Conservation (phyloP, 179 eudicot genomes). For the Silene coronaria region DNA sequence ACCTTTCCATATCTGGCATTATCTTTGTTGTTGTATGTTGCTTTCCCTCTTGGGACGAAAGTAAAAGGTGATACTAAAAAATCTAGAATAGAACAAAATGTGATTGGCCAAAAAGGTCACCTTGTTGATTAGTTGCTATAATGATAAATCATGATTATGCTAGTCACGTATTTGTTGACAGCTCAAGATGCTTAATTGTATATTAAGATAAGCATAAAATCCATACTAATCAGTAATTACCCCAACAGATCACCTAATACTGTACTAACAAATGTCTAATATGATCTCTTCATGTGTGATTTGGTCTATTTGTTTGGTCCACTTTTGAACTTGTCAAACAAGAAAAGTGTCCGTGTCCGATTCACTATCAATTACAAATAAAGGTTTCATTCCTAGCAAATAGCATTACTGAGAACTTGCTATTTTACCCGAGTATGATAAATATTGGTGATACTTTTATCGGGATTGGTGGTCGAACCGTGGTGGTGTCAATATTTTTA, state of each 20-base stretch:
- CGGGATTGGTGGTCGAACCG: not conserved
- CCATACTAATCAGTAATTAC: constrained; percentile 11
- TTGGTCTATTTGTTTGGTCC: constrained; percentile 17
- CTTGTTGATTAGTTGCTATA: constrained; percentile 16
- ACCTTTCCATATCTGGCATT: constrained; percentile 1
- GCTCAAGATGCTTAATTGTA: constrained; percentile 33
- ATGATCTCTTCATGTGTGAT: constrained; percentile 6
- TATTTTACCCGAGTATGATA: not conserved
- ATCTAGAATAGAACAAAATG: constrained; percentile 5
- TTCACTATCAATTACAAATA: constrained; percentile 10
- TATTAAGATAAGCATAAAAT: constrained; percentile 13
- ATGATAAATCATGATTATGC: constrained; percentile 31
- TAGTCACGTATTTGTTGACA: constrained; percentile 32
- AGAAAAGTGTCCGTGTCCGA: not conserved
- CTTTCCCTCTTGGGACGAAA: constrained; percentile 13
- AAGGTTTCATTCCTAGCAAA: not conserved
- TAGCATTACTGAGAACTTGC: constrained; percentile 6
- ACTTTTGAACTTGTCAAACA: constrained; percentile 18
- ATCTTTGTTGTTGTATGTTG: not conserved
- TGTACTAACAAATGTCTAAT: constrained; percentile 8
- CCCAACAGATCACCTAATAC: constrained; percentile 20
- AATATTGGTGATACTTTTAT: not conserved
- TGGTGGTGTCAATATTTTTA: too few species aligned
- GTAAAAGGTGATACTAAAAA: constrained; percentile 2
- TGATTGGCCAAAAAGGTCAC: constrained; percentile 18